phyloP scores from a whole-genome alignment of 208 protist genomes.

The Leptomonas seymouri region DNA sequence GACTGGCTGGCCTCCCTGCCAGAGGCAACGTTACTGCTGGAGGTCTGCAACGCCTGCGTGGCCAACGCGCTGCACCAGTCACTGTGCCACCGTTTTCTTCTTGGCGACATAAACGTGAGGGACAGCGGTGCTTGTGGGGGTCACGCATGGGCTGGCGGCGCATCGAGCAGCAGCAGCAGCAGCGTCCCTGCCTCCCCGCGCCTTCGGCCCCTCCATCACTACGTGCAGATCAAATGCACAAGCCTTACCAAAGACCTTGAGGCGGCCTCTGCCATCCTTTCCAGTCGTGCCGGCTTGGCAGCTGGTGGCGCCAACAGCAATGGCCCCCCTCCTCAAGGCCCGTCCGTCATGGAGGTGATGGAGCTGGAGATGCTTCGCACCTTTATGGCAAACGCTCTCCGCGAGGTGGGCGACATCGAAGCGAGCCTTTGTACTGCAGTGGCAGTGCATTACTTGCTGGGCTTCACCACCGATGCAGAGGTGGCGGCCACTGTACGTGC shows the following conservation, averaged over 20 bases:
- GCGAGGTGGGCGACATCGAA: constrained; percentile 65
- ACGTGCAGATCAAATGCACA: constrained; percentile 35
- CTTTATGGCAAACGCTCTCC: constrained; percentile 42
- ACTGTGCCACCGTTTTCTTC: constrained; percentile 62
- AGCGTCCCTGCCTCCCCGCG: constrained; percentile 16
- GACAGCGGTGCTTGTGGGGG: background rate
- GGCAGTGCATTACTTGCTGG: constrained; percentile 58
- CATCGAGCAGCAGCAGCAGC: background rate
- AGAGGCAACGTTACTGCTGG: constrained; percentile 39
- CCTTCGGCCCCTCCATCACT: constrained; percentile 35
- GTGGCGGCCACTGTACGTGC: constrained; percentile 19
- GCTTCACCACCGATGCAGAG: constrained; percentile 21
- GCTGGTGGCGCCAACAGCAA: background rate
- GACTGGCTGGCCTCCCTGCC: constrained; percentile 58
- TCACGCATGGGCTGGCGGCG: no score
- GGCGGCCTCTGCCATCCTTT: constrained; percentile 32
- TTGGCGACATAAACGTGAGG: constrained; percentile 18
- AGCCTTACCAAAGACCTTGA: constrained; percentile 48
- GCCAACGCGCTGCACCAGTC: constrained; percentile 64
- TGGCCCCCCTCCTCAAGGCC: background rate
- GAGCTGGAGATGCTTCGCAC: constrained; percentile 45
- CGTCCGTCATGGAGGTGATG: constrained; percentile 25
- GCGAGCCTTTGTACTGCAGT: constrained; percentile 53
- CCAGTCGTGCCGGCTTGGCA: background rate
- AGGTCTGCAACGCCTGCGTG: constrained; percentile 59